Percentiles rank a stretch among this genome's conserved stretches.
phyloP scores from a whole-genome alignment of 2,329 filamentous ascomycete species.

The Stromatinia cepivora region DNA sequence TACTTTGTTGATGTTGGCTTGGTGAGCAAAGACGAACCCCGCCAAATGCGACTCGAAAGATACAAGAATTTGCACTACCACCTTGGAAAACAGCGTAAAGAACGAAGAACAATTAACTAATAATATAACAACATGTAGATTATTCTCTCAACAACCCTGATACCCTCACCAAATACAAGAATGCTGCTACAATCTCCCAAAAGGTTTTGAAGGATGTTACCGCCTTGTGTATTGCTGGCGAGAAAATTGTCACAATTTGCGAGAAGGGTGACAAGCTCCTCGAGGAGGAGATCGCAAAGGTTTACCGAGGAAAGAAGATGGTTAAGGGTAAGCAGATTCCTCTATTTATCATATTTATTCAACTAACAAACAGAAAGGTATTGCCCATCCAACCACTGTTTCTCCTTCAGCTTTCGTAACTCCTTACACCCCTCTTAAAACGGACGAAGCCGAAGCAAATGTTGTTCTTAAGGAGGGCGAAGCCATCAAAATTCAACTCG shows the following conservation, averaged over 20 bases:
- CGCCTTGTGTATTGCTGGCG: slow-evolving; percentile 73
- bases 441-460: slow-evolving; percentile 82
- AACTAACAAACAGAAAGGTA: slow-evolving; percentile 56
- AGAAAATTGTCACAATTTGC: slow-evolving; percentile 92
- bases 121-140: slow-evolving; percentile 52
- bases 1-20: slow-evolving; percentile 21
- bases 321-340: slow-evolving; percentile 64
- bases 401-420: slow-evolving; percentile 94
- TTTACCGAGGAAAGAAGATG: slow-evolving; percentile 98
- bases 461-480: slow-evolving; percentile 80
- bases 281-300: slow-evolving; percentile 89
- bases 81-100: not conserved
- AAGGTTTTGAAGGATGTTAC: slow-evolving; percentile 88
- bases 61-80: slow-evolving; percentile 17
- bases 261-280: slow-evolving; percentile 94
- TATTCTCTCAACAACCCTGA: slow-evolving; percentile 89
- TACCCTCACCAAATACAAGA: slow-evolving; percentile 99
- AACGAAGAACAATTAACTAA: not conserved
- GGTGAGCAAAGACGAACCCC: slow-evolving; percentile 37
- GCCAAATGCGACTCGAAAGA: slow-evolving; percentile 32
- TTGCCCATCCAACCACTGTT: slow-evolving; percentile 91
- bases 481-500: slow-evolving; percentile 96
- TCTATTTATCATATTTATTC: slow-evolving; percentile 35
- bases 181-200: slow-evolving; percentile 89
- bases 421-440: slow-evolving; percentile 88